Percentiles rank a stretch among this genome's conserved stretches.
phyloP scores from a whole-genome alignment of 2,329 filamentous ascomycete genomes.

The Colletotrichum orbiculare region DNA sequence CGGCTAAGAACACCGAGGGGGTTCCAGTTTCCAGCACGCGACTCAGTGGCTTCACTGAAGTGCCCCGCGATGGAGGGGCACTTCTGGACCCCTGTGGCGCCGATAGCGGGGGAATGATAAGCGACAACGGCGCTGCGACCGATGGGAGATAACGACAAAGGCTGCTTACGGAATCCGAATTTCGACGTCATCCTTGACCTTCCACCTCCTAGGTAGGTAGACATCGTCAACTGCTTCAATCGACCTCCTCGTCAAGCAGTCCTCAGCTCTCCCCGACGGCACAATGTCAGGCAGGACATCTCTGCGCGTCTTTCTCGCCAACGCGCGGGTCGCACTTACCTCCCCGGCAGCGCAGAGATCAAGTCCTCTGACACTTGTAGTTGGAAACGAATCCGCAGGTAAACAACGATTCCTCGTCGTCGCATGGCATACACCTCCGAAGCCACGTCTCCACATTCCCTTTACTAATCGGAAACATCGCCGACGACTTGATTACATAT shows the following conservation, averaged over 20 bases:
- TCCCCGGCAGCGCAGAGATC: conserved; percentile 56
- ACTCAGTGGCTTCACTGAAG: conserved; percentile 3
- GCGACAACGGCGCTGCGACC: conserved; percentile 18
- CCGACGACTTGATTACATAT: too few relatives aligned
- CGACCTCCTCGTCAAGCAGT: neutral
- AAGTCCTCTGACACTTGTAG: conserved; percentile 67
- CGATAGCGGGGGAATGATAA: conserved; percentile 28
- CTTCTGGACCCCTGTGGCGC: conserved; percentile 6
- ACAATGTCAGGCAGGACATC: conserved; percentile 50
- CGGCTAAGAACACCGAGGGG: too few relatives aligned
- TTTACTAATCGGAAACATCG: neutral
- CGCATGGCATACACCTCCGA: too few relatives aligned
- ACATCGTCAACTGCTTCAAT: conserved; percentile 3
- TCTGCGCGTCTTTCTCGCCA: conserved; percentile 62
- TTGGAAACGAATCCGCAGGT: conserved; percentile 77
- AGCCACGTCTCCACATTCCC: too few relatives aligned
- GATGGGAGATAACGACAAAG: conserved; percentile 3
- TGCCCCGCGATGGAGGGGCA: conserved; percentile 13
- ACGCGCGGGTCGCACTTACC: conserved; percentile 59
- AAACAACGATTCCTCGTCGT: conserved; percentile 2
- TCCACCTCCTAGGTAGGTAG: neutral
- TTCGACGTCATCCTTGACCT: conserved; percentile 26
- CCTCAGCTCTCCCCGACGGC: neutral
- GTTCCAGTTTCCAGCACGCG: neutral
- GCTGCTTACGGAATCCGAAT: conserved; percentile 14